phyloP scores from a whole-genome alignment of 352 stramenopile genomes.

The Globisporangium splendens region DNA sequence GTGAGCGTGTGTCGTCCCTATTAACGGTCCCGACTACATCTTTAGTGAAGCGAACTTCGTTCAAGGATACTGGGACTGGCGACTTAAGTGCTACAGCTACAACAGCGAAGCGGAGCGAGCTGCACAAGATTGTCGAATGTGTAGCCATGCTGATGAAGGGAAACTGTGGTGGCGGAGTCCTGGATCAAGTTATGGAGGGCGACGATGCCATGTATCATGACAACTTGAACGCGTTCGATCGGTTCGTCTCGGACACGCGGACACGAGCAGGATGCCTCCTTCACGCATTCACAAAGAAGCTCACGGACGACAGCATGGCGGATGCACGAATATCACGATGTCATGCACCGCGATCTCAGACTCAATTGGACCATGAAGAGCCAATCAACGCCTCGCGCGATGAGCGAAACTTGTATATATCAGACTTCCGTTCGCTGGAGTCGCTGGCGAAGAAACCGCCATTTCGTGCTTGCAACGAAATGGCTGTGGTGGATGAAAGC shows the following conservation, averaged over 20 bases:
- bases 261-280: conserved; percentile 9
- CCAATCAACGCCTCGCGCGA: neutral
- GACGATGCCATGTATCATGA: conserved; percentile 1
- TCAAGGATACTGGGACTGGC: neutral
- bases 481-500: neutral
- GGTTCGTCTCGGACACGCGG: conserved; percentile 4
- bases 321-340: neutral
- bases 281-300: conserved; percentile 3
- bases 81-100: neutral
- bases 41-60: conserved; percentile 4
- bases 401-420: neutral
- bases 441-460: neutral
- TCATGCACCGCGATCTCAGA: neutral
- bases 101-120: neutral
- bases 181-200: neutral
- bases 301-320: neutral
- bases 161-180: neutral
- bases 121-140: neutral
- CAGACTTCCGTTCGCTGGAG: neutral
- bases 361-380: neutral
- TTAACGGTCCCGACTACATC: neutral
- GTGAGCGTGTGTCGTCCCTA: neutral
- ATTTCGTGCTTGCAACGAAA: neutral
- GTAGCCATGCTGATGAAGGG: neutral
- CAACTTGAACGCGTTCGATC: conserved; percentile 2